phyloP scores from a whole-genome alignment of 495 filamentous ascomycete genomes.

The Barbatosphaeria neglecta region DNA sequence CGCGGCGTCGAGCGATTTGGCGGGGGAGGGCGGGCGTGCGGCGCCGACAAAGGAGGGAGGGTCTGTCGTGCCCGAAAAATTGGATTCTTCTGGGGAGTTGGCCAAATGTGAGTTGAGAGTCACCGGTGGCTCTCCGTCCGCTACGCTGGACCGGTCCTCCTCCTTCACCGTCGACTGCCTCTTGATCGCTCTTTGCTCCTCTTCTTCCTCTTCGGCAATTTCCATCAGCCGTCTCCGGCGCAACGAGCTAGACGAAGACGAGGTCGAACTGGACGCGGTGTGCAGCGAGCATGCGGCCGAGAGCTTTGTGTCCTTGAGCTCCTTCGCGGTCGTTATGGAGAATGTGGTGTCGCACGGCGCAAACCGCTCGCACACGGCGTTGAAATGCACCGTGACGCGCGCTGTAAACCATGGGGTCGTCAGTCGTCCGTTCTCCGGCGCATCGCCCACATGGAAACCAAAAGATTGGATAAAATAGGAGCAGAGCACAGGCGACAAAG shows the following conservation, averaged over 20 bases:
- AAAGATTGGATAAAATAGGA: not conserved
- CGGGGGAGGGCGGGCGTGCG: slow-evolving; percentile 22
- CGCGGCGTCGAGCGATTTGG: slow-evolving; percentile 21
- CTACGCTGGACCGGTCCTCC: slow-evolving; percentile 6
- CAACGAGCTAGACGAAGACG: slow-evolving; percentile 73
- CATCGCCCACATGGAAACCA: not conserved
- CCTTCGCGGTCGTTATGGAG: slow-evolving; percentile 56
- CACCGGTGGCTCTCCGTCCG: slow-evolving; percentile 7
- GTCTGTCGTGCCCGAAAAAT: slow-evolving; percentile 24
- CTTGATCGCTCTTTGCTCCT: slow-evolving; percentile 39
- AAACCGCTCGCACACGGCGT: slow-evolving; percentile 73
- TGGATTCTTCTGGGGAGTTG: slow-evolving; percentile 22
- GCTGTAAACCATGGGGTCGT: slow-evolving; percentile 36
- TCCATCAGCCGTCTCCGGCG: slow-evolving; percentile 68
- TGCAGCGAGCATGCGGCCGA: slow-evolving; percentile 84
- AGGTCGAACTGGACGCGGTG: slow-evolving; percentile 75
- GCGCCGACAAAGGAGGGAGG: slow-evolving; percentile 28
- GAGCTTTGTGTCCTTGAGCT: slow-evolving; percentile 76
- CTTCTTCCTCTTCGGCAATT: slow-evolving; percentile 76
- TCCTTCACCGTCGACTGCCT: slow-evolving; percentile 35
- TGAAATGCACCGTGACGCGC: slow-evolving; percentile 89
- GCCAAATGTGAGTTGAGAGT: slow-evolving; percentile 24
- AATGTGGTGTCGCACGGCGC: slow-evolving; percentile 78
- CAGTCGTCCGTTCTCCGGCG: slow-evolving; percentile 4
- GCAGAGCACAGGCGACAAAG: slow-evolving; percentile 4